Conservation (phyloP, 164 flowering plant species). For the Magnolia kwangsiensis region DNA sequence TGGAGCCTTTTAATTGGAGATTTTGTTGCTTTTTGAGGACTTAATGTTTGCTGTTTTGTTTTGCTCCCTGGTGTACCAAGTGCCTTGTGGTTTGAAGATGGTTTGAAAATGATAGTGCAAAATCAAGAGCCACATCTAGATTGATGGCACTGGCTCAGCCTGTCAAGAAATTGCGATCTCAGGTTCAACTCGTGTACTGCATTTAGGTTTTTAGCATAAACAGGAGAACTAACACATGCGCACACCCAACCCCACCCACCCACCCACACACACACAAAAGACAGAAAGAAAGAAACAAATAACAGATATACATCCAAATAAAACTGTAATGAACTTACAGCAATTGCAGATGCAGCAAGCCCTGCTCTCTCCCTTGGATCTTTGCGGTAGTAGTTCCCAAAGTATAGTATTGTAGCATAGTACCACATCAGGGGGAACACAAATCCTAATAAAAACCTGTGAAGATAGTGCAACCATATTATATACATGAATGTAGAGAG, state of each 20-base stretch:
- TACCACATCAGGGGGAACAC: conserved; percentile 27
- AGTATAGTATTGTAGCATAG: conserved; percentile 29
- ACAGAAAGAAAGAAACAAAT: neutral
- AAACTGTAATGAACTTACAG: conserved; percentile 14
- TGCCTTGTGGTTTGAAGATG: neutral
- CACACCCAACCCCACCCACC: too few relatives aligned
- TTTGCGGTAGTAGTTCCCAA: conserved; percentile 27
- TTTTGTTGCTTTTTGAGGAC: neutral
- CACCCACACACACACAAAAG: neutral
- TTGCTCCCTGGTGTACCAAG: neutral
- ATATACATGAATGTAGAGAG: conserved; percentile 24
- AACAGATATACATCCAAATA: neutral
- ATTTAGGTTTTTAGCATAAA: too few relatives aligned
- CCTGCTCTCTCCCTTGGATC: conserved; percentile 32
- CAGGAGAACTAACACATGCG: too few relatives aligned
- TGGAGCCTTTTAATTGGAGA: neutral
- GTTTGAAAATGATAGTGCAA: neutral
- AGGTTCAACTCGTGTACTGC: neutral
- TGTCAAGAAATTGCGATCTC: too few relatives aligned
- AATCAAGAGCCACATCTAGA: neutral
- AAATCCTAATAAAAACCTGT: conserved; percentile 26
- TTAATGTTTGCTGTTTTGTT: neutral
- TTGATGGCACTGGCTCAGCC: neutral
- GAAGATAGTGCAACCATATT: conserved; percentile 1
- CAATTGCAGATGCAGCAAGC: conserved; percentile 32